Evolutionary conservation across 1,139 yeast genomes (phyloP).

Genomic region (Eremothecium sinecaudum): DNA sequence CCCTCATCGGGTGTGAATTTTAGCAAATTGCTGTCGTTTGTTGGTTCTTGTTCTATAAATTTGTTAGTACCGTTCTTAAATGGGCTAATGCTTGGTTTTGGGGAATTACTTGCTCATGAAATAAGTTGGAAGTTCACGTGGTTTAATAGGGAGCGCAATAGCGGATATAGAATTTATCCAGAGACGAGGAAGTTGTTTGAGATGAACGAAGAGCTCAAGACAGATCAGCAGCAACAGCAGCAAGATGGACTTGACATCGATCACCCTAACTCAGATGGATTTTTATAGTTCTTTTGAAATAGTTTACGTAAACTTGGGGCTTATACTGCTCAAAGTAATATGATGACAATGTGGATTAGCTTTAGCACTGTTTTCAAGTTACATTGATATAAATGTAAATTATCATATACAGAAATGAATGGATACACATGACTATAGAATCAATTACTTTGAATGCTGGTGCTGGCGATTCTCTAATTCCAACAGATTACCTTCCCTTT

Average conservation of each 20-base stretch:
- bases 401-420: no score
- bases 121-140: conserved; percentile 74
- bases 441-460: no score
- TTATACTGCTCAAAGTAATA: neutral
- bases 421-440: no score
- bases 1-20: conserved; percentile 6
- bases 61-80: conserved; percentile 78
- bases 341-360: neutral
- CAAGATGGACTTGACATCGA: neutral
- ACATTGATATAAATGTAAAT: no score
- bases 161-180: conserved; percentile 22
- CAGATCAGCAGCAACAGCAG: neutral
- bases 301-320: neutral
- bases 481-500: conserved; percentile 15
- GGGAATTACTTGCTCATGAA: conserved; percentile 92
- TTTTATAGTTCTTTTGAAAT: conserved; percentile 6
- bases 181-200: conserved; percentile 14
- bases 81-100: conserved; percentile 94
- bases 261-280: conserved; percentile 4
- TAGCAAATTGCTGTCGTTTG: conserved; percentile 13
- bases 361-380: no score
- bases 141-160: conserved; percentile 57
- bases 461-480: neutral
- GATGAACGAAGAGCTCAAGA: neutral
- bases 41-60: conserved; percentile 52